phyloP scores from a whole-genome alignment of 1,139 yeast genomes.

The Hemisphaericaspora xylanilytica region DNA sequence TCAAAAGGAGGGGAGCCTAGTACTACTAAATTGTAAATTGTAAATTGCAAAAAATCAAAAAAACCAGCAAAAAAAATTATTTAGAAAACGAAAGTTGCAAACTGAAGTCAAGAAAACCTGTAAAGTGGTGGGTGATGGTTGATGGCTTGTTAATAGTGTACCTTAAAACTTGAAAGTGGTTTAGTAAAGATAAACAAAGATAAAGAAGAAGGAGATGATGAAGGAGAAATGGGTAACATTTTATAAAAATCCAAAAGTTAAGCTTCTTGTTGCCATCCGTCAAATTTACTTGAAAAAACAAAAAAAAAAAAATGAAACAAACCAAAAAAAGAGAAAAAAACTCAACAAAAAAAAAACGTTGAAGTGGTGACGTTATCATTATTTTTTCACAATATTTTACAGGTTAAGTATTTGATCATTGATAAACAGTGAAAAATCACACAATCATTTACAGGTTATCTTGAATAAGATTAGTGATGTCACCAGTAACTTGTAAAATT shows the following conservation, averaged over 20 bases:
- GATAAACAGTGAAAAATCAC: background rate
- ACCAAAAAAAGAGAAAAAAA: background rate
- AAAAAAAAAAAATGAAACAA: too few relatives aligned
- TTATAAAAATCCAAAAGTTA: too few relatives aligned
- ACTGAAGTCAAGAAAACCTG: too few relatives aligned
- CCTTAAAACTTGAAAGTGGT: background rate
- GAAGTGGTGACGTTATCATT: background rate
- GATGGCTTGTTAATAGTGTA: background rate
- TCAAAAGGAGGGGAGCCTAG: background rate
- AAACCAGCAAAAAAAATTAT: background rate
- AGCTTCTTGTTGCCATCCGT: too few relatives aligned
- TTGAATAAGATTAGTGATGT: constrained; percentile 4
- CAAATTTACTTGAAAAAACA: too few relatives aligned
- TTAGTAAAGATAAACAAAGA: background rate
- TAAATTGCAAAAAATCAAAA: background rate
- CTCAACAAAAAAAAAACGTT: background rate
- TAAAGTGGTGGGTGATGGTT: too few relatives aligned
- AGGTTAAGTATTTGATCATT: background rate
- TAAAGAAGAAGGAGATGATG: background rate
- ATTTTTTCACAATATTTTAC: background rate
- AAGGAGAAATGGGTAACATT: too few relatives aligned
- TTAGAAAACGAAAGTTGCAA: too few relatives aligned
- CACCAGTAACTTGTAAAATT: constrained; percentile 4
- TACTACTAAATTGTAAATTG: background rate
- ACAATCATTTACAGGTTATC: background rate